Evolutionary conservation across 2,329 filamentous ascomycete genomes (phyloP).

Genomic region (Phoma sp.): DNA sequence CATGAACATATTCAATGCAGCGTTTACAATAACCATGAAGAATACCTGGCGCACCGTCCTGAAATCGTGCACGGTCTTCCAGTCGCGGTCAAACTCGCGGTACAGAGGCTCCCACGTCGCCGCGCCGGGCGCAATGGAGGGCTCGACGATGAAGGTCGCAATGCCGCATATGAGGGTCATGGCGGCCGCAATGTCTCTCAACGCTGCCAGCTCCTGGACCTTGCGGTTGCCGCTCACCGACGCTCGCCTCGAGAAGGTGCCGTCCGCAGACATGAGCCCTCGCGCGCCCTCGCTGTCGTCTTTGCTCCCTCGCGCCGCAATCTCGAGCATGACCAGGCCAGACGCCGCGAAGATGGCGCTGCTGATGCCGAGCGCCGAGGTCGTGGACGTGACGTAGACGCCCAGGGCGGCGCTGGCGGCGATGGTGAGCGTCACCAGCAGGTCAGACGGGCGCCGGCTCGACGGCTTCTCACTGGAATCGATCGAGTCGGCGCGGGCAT

Average conservation of each 20-base stretch:
- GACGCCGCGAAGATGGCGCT: slow-evolving; percentile 50
- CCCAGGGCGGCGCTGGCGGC: slow-evolving; percentile 48
- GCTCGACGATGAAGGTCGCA: slow-evolving; percentile 39
- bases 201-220: slow-evolving; percentile 31
- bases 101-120: slow-evolving; percentile 40
- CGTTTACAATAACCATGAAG: slow-evolving; percentile 34
- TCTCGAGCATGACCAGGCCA: slow-evolving; percentile 51
- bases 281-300: slow-evolving; percentile 34
- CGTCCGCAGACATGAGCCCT: slow-evolving; percentile 46
- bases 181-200: slow-evolving; percentile 40
- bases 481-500: slow-evolving; percentile 27
- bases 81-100: slow-evolving; percentile 29
- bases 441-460: slow-evolving; percentile 30
- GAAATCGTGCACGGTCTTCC: slow-evolving; percentile 37
- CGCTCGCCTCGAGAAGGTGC: slow-evolving; percentile 35
- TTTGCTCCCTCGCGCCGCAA: slow-evolving; percentile 34
- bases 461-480: slow-evolving; percentile 29
- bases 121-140: slow-evolving; percentile 28
- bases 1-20: slow-evolving; percentile 34
- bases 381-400: slow-evolving; percentile 42
- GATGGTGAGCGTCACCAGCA: slow-evolving; percentile 44
- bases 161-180: slow-evolving; percentile 37
- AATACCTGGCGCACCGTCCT: slow-evolving; percentile 35
- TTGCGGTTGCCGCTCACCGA: slow-evolving; percentile 31
- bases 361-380: slow-evolving; percentile 51